phyloP scores from a whole-genome alignment of 345 rosid genomes.

The Lepidium sativum region DNA sequence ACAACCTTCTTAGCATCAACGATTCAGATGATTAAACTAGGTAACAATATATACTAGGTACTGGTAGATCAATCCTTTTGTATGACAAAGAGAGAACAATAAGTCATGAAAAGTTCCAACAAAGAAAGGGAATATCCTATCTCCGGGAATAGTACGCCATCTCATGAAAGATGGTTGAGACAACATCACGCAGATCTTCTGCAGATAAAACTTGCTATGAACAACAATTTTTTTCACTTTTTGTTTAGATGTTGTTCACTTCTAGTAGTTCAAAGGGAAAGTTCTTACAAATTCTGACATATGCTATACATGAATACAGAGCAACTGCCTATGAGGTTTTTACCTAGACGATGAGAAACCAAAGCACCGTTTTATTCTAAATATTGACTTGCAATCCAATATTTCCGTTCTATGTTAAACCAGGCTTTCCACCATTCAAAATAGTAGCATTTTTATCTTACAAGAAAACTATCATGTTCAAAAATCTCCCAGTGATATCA shows the following conservation, averaged over 20 bases:
- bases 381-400: background rate
- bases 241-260: background rate
- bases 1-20: background rate
- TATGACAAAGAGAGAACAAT: background rate
- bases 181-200: constrained; percentile 5
- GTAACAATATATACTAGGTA: background rate
- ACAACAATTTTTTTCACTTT: background rate
- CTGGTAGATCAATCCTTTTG: background rate
- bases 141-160: background rate
- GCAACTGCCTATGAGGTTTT: background rate
- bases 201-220: background rate
- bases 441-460: constrained; percentile 6
- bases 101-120: background rate
- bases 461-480: constrained; percentile 1
- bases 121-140: constrained; percentile 3
- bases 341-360: background rate
- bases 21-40: constrained; percentile 1
- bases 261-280: background rate
- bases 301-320: background rate
- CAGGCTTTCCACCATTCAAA: constrained; percentile 10
- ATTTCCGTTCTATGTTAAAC: constrained; percentile 5
- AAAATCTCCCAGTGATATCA: background rate
- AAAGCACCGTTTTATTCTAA: background rate
- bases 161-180: background rate
- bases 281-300: background rate